Conservation (phyloP, 495 filamentous ascomycete genomes). For the Haplographium delicatum region DNA sequence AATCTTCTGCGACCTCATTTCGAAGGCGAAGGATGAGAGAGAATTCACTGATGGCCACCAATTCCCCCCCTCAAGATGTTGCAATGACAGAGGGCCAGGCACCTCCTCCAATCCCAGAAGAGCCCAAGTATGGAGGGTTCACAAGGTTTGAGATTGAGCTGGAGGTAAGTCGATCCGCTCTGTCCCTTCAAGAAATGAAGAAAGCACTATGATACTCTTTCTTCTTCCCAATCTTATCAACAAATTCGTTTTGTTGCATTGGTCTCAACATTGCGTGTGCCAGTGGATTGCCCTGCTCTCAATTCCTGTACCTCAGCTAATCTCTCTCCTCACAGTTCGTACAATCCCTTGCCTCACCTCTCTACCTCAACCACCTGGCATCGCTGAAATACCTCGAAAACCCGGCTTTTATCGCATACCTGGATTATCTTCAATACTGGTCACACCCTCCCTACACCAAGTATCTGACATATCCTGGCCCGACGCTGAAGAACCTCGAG, state of each 20-base stretch:
- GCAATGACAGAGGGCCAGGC: conserved; percentile 24
- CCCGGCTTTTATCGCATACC: conserved; percentile 71
- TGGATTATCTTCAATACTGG: conserved; percentile 83
- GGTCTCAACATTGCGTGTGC: neutral
- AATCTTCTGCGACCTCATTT: too few species aligned
- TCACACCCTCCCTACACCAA: conserved; percentile 74
- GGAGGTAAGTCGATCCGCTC: conserved; percentile 54
- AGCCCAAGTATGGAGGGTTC: conserved; percentile 56
- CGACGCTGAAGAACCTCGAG: conserved; percentile 76
- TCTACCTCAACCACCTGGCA: conserved; percentile 79
- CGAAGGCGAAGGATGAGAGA: neutral
- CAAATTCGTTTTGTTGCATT: neutral
- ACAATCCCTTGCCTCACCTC: conserved; percentile 76
- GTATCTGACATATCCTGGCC: conserved; percentile 75
- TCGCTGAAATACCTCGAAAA: conserved; percentile 47
- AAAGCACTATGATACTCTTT: too few species aligned
- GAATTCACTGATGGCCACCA: conserved; percentile 5
- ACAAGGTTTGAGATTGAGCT: conserved; percentile 71
- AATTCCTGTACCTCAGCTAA: neutral
- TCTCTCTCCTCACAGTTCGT: conserved; percentile 58
- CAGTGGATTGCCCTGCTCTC: neutral
- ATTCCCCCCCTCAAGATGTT: conserved; percentile 15
- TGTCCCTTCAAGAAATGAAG: too few species aligned
- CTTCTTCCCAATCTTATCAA: neutral
- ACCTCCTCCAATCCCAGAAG: conserved; percentile 25